Evolutionary conservation across 306 rosid species (phyloP), one percentile per base, ranked within the genome.

Genomic region (Benincasa hispida): DNA sequence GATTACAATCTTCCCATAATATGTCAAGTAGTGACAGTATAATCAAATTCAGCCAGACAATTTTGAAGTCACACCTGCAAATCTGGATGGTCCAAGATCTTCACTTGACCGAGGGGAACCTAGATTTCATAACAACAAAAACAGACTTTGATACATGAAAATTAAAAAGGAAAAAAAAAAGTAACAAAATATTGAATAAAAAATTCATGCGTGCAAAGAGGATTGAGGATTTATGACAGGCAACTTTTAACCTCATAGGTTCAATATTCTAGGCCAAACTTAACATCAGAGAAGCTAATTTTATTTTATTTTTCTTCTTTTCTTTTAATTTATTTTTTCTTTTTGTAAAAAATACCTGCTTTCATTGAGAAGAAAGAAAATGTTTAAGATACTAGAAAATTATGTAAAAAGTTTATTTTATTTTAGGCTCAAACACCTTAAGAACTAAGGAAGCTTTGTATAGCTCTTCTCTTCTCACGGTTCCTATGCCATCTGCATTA

Each of bases 401-500:
- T 34, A 63, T 63, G 47, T 19, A 34, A 65, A 35, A 10, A 19
- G 15, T 9, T 47, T 6, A 2, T 1, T 10, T 7, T 24, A 34
- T 54, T 74, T 22, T 5, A 59, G 59, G 51, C 50, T 9, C 13
- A 41, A 41, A 35, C n/a, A 91, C 98, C 97, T 90, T 89, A 79
- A 90, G 98, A 61, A 85, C 74, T 74, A 85, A 86, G 87, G 92
- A 91, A 75, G 98, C 97, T 74, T 80, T 89, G 87, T 75, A 87
- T 50, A 94, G 87, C 79, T 35, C 39, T 35, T 35, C 82, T 86
- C 88, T 89, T 82, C 98, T 89, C 45, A 85, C 72, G 67, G 76
- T 77, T 79, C 98, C 97, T 81, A 84, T 87, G 19, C 93, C 86
- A 82, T 90, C 92, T 19, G 95, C 95, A 86, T 90, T 85, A 61